phyloP scores from a whole-genome alignment of 2,329 filamentous ascomycete species.

The Talaromyces islandicus region DNA sequence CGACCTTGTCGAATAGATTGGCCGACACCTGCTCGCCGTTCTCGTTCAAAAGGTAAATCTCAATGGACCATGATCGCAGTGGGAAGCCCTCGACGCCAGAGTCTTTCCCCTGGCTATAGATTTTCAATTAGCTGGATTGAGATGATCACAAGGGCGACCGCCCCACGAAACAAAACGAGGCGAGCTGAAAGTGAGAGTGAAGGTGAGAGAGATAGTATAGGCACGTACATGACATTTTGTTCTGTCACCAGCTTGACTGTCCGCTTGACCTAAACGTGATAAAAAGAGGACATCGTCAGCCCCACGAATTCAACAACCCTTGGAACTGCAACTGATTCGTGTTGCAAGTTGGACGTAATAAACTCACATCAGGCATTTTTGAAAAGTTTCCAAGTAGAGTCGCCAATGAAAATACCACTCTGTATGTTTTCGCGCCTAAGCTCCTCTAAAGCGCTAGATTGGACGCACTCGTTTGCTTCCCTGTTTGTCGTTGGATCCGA shows the following conservation, averaged over 20 bases:
- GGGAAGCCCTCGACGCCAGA: conserved; percentile 82
- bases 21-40: conserved; percentile 78
- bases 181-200: background rate
- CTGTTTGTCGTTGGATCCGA: background rate
- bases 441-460: background rate
- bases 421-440: background rate
- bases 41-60: conserved; percentile 77
- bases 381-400: conserved; percentile 4
- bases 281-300: background rate
- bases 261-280: conserved; percentile 61
- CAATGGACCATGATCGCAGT: conserved; percentile 87
- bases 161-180: background rate
- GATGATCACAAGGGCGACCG: background rate
- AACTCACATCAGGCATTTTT: conserved; percentile 43
- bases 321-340: background rate
- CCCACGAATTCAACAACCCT: background rate
- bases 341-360: background rate
- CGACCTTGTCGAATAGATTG: conserved; percentile 82
- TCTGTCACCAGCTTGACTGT: conserved; percentile 89
- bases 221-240: conserved; percentile 76
- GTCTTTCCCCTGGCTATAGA: conserved; percentile 61
- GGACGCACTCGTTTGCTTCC: background rate
- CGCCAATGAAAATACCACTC: background rate
- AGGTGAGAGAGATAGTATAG: conserved; percentile 7
- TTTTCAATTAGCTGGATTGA: background rate